Evolutionary conservation across 225 moss, liverwort and hornwort species (phyloP).

Genomic region (Physcomitrium patens): DNA sequence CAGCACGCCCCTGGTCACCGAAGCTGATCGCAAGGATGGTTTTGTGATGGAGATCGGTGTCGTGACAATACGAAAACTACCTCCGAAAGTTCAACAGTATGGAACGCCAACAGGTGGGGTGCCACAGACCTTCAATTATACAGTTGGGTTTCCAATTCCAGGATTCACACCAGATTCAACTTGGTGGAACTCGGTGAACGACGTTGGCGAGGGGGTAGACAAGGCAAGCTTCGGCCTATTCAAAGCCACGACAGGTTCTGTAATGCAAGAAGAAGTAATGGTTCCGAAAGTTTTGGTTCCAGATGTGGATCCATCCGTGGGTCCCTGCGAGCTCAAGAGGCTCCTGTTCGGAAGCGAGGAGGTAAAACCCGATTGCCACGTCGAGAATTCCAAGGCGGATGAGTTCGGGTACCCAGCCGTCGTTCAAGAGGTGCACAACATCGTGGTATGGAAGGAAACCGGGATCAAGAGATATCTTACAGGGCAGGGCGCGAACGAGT

Average conservation of each 20-base stretch:
- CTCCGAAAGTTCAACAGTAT: constrained; percentile 60
- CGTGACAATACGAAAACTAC: constrained; percentile 48
- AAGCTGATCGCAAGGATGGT: constrained; percentile 57
- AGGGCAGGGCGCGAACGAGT: constrained; percentile 49
- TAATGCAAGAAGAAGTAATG: constrained; percentile 43
- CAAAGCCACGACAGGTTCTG: background rate
- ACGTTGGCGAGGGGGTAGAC: constrained; percentile 34
- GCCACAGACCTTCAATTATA: constrained; percentile 65
- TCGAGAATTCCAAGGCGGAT: constrained; percentile 11
- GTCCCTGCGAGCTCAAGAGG: constrained; percentile 18
- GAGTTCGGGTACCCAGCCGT: background rate
- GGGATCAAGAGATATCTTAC: constrained; percentile 63
- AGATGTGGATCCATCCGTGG: background rate
- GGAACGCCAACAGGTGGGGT: constrained; percentile 26
- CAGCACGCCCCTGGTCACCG: constrained; percentile 55
- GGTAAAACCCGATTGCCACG: background rate
- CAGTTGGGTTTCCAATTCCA: constrained; percentile 63
- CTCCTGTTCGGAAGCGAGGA: constrained; percentile 38
- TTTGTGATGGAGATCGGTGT: constrained; percentile 57
- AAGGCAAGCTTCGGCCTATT: constrained; percentile 44
- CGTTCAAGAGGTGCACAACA: constrained; percentile 30
- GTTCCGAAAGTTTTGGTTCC: constrained; percentile 16
- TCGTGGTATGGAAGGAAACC: constrained; percentile 35
- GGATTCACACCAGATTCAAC: constrained; percentile 60
- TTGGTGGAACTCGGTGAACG: constrained; percentile 60